Base-by-base conservation (phyloP, 2,329 filamentous ascomycete species). In the Hymenoscyphus occultus region DNA sequence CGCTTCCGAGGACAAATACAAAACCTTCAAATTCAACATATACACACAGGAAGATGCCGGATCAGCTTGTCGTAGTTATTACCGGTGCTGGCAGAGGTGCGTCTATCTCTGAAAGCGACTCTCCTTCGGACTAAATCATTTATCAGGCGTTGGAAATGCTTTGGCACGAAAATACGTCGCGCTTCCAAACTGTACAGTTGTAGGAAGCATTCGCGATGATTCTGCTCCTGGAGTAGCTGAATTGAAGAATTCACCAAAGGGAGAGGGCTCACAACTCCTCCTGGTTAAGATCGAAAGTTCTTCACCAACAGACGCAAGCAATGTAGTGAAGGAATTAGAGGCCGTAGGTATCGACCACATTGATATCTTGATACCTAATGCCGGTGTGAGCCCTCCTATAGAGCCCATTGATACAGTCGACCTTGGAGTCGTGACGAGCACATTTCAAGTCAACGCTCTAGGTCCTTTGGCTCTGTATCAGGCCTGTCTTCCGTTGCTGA, bases 301-400 rank as follows among this genome's bases (percentile, higher is more conserved):
- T 3, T 63, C 61, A 9, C 32, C 39, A 16, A 67, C 72, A 0
- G 73, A 76, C 35, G 40, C 76, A 3, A 68, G 71, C 12, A 62
- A 72, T 12, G 72, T 75, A 12, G 60, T 76, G 19, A 63, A 73
- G 31, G 69, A 70, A 31, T 58, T 76, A 7, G 65, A 69, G 56
- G 65, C 65, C 10, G 2, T 45, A 45, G 40, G 40, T 16, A 45
- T 45, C 2, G 16, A 13, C 40, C 40, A 45, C 40, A 39, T 79
- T 28, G 77, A 79, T 61, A 65, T 76, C 45, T 70, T 78, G n/a
- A 73, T 79, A 40, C 75, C 76, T 16, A 79, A 78, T 67, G 76
- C 78, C 1, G 76, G 76, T 5, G 73, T 75, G 1, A 59, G 40
- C 28, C 60, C 54, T 16, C 54, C 56, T 28, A 40, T 56, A 22